Evolutionary conservation across 257 asterid species (phyloP).

Genomic region (Fraxinus cuspidata): DNA sequence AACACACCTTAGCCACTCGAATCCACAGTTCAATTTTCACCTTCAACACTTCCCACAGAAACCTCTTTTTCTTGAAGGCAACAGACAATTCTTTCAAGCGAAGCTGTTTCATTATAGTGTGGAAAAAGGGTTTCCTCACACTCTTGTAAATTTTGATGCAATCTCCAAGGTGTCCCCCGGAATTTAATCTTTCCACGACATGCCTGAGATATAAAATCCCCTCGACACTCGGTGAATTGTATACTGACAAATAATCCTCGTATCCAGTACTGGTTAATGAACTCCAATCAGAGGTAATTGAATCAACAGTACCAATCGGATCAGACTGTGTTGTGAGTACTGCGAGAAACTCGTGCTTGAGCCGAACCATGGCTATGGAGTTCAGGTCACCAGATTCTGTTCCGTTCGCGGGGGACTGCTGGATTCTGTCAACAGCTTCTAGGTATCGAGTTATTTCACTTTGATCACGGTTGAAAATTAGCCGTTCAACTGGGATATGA

Average conservation of each 20-base stretch:
- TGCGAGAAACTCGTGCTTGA: slow-evolving; percentile 28
- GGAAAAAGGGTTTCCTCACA: slow-evolving; percentile 25
- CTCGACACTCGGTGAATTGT: slow-evolving; percentile 21
- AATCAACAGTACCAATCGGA: slow-evolving; percentile 32
- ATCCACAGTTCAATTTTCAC: slow-evolving; percentile 45
- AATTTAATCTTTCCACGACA: slow-evolving; percentile 37
- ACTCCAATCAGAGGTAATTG: slow-evolving; percentile 32
- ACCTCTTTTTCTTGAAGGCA: neutral
- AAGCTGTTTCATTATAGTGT: slow-evolving; percentile 31
- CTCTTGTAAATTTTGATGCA: slow-evolving; percentile 31
- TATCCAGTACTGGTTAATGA: slow-evolving; percentile 40
- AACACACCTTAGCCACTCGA: slow-evolving; percentile 38
- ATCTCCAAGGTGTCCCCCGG: slow-evolving; percentile 19
- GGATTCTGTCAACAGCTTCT: slow-evolving; percentile 44
- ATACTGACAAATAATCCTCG: slow-evolving; percentile 28
- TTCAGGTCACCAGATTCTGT: slow-evolving; percentile 22
- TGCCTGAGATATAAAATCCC: slow-evolving; percentile 26
- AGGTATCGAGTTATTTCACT: slow-evolving; percentile 32
- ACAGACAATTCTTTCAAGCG: slow-evolving; percentile 35
- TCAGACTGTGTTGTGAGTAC: neutral
- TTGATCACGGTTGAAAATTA: slow-evolving; percentile 46
- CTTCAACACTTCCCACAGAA: slow-evolving; percentile 30
- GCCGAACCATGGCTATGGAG: slow-evolving; percentile 39
- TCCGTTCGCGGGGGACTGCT: slow-evolving; percentile 14
- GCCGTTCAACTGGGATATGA: slow-evolving; percentile 34